Conservation (phyloP, 257 asterid genomes). For the Marsdenia floribunda region DNA sequence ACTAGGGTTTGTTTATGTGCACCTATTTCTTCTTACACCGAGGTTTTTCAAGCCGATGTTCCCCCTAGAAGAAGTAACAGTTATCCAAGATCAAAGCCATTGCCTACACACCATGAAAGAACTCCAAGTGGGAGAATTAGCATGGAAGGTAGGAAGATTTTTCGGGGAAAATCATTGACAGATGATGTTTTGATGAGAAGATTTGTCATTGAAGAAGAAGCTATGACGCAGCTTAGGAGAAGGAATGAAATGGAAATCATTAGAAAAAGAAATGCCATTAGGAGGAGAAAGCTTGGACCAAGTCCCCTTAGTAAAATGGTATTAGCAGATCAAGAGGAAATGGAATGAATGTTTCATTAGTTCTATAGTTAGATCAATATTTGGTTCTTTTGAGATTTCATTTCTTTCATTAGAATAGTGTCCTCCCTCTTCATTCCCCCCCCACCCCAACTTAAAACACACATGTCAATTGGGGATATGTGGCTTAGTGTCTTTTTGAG, state of each 20-base stretch:
- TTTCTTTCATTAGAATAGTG: background rate
- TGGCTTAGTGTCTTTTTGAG: no score
- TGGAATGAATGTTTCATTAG: background rate
- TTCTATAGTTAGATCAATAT: no score
- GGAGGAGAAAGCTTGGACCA: constrained; percentile 69
- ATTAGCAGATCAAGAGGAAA: constrained; percentile 52
- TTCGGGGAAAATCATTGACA: constrained; percentile 70
- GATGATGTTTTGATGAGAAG: constrained; percentile 86
- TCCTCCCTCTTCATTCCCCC: no score
- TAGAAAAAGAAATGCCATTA: constrained; percentile 58
- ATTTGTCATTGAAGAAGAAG: constrained; percentile 82
- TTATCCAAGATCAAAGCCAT: constrained; percentile 58
- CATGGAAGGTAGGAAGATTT: constrained; percentile 62
- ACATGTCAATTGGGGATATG: no score
- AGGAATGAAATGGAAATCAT: constrained; percentile 83
- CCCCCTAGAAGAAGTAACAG: constrained; percentile 74
- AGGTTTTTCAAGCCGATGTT: constrained; percentile 65
- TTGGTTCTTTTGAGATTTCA: background rate
- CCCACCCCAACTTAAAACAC: no score
- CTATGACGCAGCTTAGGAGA: constrained; percentile 69
- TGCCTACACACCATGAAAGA: constrained; percentile 31
- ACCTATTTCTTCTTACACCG: constrained; percentile 73
- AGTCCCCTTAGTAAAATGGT: constrained; percentile 86
- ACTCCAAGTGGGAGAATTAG: constrained; percentile 65
- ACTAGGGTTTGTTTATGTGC: constrained; percentile 81